Evolutionary conservation across 495 filamentous ascomycete species (phyloP).

Genomic region (Cryomyces minteri): DNA sequence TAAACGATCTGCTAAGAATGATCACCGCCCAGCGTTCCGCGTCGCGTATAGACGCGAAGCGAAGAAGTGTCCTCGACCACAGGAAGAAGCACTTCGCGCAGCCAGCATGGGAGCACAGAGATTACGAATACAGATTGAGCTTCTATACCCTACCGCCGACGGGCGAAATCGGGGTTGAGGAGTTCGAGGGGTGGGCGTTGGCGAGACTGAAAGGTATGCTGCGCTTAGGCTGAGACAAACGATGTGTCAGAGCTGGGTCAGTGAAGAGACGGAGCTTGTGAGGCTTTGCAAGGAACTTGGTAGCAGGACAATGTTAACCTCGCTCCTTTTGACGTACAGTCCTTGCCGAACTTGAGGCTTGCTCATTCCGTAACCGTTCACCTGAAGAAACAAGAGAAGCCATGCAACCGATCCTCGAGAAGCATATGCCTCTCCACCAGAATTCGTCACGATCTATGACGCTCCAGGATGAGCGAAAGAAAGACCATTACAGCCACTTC

Average conservation of each 20-base stretch:
- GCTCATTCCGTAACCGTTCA: slow-evolving; percentile 80
- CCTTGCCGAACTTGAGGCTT: slow-evolving; percentile 87
- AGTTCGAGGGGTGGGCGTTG: slow-evolving; percentile 99
- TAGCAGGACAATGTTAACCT: not conserved
- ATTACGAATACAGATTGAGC: slow-evolving; percentile 77
- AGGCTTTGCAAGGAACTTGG: no score
- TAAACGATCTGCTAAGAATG: no score
- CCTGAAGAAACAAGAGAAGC: slow-evolving; percentile 57
- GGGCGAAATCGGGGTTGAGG: slow-evolving; percentile 85
- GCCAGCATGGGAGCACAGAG: slow-evolving; percentile 46
- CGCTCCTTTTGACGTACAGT: slow-evolving; percentile 29
- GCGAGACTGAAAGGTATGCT: slow-evolving; percentile 57
- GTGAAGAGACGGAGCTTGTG: no score
- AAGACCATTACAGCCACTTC: slow-evolving; percentile 96
- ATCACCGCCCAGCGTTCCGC: no score
- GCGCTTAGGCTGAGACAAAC: not conserved
- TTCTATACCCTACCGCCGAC: slow-evolving; percentile 82
- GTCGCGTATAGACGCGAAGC: slow-evolving; percentile 58
- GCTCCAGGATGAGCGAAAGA: slow-evolving; percentile 60
- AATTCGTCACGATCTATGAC: slow-evolving; percentile 45
- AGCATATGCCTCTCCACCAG: slow-evolving; percentile 67
- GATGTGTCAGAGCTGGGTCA: no score
- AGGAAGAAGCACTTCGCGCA: slow-evolving; percentile 77
- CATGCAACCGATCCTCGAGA: slow-evolving; percentile 64
- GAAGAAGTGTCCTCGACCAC: slow-evolving; percentile 51